Base-by-base conservation (phyloP, 495 filamentous ascomycete species). In the Penicillium crystallinum region DNA sequence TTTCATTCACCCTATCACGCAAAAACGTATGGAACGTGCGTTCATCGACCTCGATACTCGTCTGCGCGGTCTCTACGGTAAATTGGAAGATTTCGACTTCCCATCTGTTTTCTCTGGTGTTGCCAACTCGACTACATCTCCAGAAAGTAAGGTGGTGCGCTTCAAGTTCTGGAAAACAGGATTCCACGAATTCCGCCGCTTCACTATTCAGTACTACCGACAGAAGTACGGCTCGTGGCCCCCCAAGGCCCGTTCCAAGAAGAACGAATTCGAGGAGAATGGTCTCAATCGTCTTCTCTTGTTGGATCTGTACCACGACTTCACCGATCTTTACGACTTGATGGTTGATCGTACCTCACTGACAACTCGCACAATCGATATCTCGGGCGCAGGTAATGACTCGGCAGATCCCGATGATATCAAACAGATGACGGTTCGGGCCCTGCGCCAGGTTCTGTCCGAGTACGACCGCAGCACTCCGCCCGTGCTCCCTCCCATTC, bases 161-260 rank as follows among this genome's bases (percentile, higher is more conserved):
- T 98, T 91, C 73, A 88, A 89, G 55, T 76, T 77, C 35, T 97
- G 95, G 93, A 88, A 81, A 62, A 68, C 71, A 1, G 74, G 82
- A 1, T 97, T 92, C 64, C 69, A 77, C 39, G 77, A 82, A 22
- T 87, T 90, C 77, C 81, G 90, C 31, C 85, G 82, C 49, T 86
- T 87, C 54, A 78, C 87, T 14, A 74, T 96, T 43, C 73, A 75
- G 43, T 88, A 89, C 69, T 95, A 93, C 68, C 90, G 90, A 61
- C 69, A 82, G 41, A 79, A 82, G 44, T 95, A 95, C 63, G 95
- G 95, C 34, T 84, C 86, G 45, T 98, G 93, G 93, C 91, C 95
- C 17, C 93, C 95, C 31, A 93, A 91, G 65, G 90, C 90, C 0
- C 81, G 77, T 44, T 90, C 83, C 34, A 97, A 96, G 76, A 96